These are phyloP conservation scores for Comarum palustre DNA, from an alignment of 306 rosid species.

Conservation along the genomic window DNA sequence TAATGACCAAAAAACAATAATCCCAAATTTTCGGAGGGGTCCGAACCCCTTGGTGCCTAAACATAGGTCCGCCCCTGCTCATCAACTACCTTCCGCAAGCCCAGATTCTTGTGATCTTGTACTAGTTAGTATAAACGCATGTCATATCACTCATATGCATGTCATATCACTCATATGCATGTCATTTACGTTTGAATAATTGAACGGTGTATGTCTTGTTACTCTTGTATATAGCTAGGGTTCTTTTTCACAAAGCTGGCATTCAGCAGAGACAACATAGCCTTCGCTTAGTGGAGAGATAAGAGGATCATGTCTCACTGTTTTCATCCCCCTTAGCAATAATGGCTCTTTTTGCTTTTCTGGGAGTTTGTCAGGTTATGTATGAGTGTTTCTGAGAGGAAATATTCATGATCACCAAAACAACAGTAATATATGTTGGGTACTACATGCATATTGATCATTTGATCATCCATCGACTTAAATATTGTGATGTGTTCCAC, in stretches of 20 bases:
- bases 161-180: no score
- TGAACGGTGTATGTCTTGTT: not conserved
- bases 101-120: not conserved
- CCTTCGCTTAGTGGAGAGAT: not conserved
- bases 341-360: not conserved
- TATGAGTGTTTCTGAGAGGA: not conserved
- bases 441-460: no score
- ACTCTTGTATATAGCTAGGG: not conserved
- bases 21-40: no score
- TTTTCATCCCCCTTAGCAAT: not conserved
- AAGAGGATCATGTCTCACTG: not conserved
- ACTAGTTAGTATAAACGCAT: not conserved
- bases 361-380: conserved; percentile 5
- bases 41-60: no score
- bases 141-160: no score
- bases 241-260: not conserved
- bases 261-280: not conserved
- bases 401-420: no score
- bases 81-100: no score
- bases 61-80: no score
- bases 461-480: no score
- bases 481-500: no score
- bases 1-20: no score
- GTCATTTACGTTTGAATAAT: not conserved
- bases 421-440: no score